A percentile compares a stretch with the other conserved stretches of the same genome.
Evolutionary conservation across 1,284 basidiomycete species (phyloP).

Genomic region (Ceratobasidium sp.): DNA sequence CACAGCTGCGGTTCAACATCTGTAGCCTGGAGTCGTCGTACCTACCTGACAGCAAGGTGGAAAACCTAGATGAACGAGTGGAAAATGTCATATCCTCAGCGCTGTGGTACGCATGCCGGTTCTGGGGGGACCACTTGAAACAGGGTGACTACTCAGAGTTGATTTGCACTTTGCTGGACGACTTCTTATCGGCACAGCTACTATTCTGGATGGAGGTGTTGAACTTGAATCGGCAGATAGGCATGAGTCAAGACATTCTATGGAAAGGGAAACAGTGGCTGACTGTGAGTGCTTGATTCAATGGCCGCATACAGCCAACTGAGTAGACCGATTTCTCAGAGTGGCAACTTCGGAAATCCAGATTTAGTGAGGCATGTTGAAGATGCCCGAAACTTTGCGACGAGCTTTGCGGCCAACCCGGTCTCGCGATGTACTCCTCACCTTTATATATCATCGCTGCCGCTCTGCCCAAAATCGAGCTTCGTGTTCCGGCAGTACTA

Average conservation of each 20-base stretch:
- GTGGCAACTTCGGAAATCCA: background rate
- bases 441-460: background rate
- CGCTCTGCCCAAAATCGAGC: background rate
- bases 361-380: background rate
- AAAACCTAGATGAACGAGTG: background rate
- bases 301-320: background rate
- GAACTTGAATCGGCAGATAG: background rate
- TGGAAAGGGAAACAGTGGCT: background rate
- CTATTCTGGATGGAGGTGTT: conserved; percentile 11
- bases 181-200: background rate
- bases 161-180: background rate
- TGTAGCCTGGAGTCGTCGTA: background rate
- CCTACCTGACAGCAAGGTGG: background rate
- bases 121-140: background rate
- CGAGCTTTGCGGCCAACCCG: background rate
- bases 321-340: background rate
- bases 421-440: background rate
- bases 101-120: background rate
- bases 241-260: background rate
- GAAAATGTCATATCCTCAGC: background rate
- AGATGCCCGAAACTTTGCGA: background rate
- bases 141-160: background rate
- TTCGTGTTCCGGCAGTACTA: background rate
- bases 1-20: background rate
- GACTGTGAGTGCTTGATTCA: background rate